Conservation (phyloP, 148 eudicot species). For the Silene latifolia region DNA sequence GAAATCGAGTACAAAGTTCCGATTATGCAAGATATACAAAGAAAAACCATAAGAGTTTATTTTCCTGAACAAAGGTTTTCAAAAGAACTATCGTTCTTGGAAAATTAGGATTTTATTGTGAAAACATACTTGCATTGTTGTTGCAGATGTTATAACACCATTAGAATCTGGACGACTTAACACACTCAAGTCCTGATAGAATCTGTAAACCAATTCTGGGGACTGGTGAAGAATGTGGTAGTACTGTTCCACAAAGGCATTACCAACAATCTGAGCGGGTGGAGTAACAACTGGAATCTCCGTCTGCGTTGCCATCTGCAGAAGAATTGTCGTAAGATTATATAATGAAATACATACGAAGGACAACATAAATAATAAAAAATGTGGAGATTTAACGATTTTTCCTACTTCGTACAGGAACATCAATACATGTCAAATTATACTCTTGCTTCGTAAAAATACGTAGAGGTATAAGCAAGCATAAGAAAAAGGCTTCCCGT, state of each 20-base stretch:
- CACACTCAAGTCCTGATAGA: conserved; percentile 65
- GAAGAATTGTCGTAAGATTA: background rate
- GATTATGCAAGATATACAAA: background rate
- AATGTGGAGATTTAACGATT: no score
- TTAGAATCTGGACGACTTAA: conserved; percentile 60
- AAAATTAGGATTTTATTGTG: background rate
- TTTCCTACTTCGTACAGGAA: no score
- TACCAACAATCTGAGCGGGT: conserved; percentile 55
- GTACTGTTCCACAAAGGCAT: conserved; percentile 80
- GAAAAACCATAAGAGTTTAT: background rate
- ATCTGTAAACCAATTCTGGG: conserved; percentile 57
- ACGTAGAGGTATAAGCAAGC: no score
- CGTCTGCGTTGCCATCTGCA: conserved; percentile 29
- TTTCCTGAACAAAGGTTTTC: background rate
- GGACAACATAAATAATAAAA: no score
- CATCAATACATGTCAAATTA: no score
- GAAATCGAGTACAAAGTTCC: conserved; percentile 1
- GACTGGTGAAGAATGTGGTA: conserved; percentile 66
- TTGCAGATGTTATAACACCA: conserved; percentile 52
- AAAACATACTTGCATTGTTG: conserved; percentile 48
- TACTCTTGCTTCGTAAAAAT: no score
- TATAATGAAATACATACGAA: no score
- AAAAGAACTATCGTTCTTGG: no score
- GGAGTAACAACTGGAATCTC: conserved; percentile 17
- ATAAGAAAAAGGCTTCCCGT: no score